phyloP scores from a whole-genome alignment of 208 protist genomes.

The Lotmaria passim region DNA sequence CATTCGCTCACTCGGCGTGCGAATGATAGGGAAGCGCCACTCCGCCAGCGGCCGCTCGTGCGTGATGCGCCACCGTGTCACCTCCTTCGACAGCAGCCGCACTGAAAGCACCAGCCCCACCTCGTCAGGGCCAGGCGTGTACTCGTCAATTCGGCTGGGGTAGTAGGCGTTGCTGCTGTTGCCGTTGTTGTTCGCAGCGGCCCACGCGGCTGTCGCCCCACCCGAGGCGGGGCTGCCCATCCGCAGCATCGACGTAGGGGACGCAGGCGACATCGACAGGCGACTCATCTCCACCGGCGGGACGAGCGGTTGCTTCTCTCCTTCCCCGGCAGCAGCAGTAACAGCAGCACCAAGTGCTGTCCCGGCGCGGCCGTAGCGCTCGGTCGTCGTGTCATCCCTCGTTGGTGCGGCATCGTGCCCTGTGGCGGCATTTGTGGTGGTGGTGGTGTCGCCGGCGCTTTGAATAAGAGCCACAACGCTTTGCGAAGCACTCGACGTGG shows the following conservation, averaged over 20 bases:
- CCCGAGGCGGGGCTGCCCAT: conserved; percentile 27
- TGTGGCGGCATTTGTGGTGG: too few species aligned
- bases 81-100: conserved; percentile 32
- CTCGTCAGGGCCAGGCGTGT: conserved; percentile 28
- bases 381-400: neutral
- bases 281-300: conserved; percentile 1
- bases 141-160: conserved; percentile 1
- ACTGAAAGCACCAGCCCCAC: conserved; percentile 44
- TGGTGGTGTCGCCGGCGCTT: neutral
- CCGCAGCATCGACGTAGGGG: conserved; percentile 15
- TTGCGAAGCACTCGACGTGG: conserved; percentile 3
- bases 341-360: neutral
- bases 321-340: neutral
- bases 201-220: conserved; percentile 8
- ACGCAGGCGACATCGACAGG: neutral
- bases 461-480: neutral
- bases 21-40: conserved; percentile 46
- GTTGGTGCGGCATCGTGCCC: neutral
- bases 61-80: conserved; percentile 33
- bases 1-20: conserved; percentile 35
- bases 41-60: conserved; percentile 43
- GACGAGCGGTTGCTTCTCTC: neutral
- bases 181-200: neutral
- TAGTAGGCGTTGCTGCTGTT: conserved; percentile 2
- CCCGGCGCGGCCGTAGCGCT: neutral